Evolutionary conservation across 495 filamentous ascomycete genomes (phyloP).

Genomic region (Ascodesmis nigricans): DNA sequence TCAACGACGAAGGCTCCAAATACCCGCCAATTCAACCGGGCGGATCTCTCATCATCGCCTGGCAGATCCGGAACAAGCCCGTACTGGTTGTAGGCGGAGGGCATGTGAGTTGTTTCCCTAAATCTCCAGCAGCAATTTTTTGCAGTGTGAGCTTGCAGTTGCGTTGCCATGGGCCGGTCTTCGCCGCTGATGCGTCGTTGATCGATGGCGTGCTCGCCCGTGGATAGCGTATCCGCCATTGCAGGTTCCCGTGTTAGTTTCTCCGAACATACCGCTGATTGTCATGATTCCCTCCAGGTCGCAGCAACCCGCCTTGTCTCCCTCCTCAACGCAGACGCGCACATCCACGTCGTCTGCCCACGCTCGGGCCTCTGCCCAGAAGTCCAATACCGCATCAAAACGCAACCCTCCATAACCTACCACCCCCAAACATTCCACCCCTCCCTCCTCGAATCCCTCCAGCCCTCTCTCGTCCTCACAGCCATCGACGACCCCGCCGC

Average conservation of each 20-base stretch:
- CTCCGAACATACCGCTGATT: too few relatives aligned
- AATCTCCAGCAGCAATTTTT: too few relatives aligned
- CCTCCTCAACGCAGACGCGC: constrained; percentile 81
- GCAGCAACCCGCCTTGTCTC: constrained; percentile 84
- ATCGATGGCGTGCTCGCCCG: too few relatives aligned
- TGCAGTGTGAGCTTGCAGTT: too few relatives aligned
- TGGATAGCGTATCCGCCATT: too few relatives aligned
- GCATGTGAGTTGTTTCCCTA: too few relatives aligned
- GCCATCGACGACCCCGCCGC: constrained; percentile 83
- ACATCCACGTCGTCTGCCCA: constrained; percentile 66
- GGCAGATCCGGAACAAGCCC: constrained; percentile 67
- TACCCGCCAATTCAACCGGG: constrained; percentile 71
- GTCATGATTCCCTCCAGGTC: constrained; percentile 34
- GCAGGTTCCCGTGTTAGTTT: too few relatives aligned
- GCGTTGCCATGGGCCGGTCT: too few relatives aligned
- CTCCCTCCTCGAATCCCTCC: constrained; percentile 43
- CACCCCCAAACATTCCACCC: constrained; percentile 64
- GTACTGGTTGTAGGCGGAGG: constrained; percentile 82
- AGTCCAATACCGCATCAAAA: constrained; percentile 50
- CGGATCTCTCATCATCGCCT: constrained; percentile 80
- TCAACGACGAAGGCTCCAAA: constrained; percentile 21
- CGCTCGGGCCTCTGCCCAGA: constrained; percentile 63
- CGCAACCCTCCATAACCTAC: constrained; percentile 38
- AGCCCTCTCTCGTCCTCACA: constrained; percentile 65
- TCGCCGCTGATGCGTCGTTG: too few relatives aligned